Conservation (phyloP, 176 grass and related monocot species). For the Alopecurus myosuroides region DNA sequence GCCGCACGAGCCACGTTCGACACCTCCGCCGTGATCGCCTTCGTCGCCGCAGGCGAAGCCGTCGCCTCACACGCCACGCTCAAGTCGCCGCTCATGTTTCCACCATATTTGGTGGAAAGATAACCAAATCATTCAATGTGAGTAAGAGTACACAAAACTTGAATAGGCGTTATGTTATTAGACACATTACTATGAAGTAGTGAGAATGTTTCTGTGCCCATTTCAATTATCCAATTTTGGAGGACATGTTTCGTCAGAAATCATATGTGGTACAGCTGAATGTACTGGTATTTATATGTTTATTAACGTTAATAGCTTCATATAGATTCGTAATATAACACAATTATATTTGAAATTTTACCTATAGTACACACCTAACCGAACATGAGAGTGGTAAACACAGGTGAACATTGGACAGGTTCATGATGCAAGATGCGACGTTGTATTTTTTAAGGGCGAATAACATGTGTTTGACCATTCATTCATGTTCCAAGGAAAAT, state of each 20-base stretch:
- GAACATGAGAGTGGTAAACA: background rate
- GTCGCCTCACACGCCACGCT: too few relatives aligned
- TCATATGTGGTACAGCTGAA: background rate
- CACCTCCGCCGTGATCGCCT: too few relatives aligned
- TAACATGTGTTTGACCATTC: background rate
- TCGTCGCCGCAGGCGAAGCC: too few relatives aligned
- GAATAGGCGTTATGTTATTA: background rate
- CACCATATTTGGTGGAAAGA: conserved; percentile 75
- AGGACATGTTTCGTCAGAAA: background rate
- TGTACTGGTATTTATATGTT: background rate
- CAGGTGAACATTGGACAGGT: background rate
- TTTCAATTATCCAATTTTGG: background rate
- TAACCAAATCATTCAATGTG: conserved; percentile 29
- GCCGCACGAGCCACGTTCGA: too few relatives aligned
- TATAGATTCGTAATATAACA: background rate
- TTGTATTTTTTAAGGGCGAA: background rate
- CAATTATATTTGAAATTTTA: background rate
- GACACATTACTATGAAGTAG: background rate
- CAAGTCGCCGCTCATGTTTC: too few relatives aligned
- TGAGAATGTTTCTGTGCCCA: background rate
- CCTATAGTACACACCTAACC: background rate
- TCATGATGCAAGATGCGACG: background rate
- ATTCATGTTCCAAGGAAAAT: background rate
- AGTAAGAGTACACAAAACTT: conserved; percentile 24
- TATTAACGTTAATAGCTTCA: background rate